These are phyloP conservation scores for Immersiporthe knoxdaviesiana DNA, from an alignment of 2,329 filamentous ascomycete genomes.

Conservation along the genomic window DNA sequence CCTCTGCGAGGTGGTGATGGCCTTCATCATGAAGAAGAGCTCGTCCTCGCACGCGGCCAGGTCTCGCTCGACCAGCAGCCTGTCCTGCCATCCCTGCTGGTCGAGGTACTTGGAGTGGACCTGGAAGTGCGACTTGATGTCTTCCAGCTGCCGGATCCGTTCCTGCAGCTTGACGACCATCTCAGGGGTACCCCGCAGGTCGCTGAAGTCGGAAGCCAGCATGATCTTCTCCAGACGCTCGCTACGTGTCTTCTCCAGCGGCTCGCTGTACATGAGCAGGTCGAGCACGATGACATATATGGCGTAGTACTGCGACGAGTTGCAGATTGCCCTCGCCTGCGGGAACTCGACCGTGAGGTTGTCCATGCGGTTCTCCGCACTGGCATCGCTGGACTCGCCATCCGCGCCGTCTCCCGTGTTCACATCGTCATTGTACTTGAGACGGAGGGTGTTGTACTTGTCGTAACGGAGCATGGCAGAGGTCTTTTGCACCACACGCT, in stretches of 20 bases:
- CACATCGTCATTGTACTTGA: slow-evolving; percentile 97
- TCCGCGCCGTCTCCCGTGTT: slow-evolving; percentile 62
- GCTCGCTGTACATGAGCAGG: slow-evolving; percentile 93
- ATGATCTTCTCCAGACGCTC: slow-evolving; percentile 98
- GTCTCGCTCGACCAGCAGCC: slow-evolving; percentile 86
- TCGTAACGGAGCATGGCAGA: slow-evolving; percentile 94
- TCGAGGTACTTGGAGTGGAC: slow-evolving; percentile 87
- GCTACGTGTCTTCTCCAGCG: slow-evolving; percentile 93
- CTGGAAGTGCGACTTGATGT: slow-evolving; percentile 96
- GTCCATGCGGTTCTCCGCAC: slow-evolving; percentile 81
- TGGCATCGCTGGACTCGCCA: slow-evolving; percentile 52
- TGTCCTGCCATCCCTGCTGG: slow-evolving; percentile 87
- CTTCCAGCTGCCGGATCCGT: slow-evolving; percentile 88
- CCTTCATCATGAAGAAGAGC: slow-evolving; percentile 99
- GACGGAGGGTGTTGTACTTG: slow-evolving; percentile 94
- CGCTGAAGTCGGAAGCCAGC: slow-evolving; percentile 97
- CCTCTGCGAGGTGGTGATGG: slow-evolving; percentile 93
- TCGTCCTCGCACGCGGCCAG: slow-evolving; percentile 91
- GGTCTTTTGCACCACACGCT: slow-evolving; percentile 93
- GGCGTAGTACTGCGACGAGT: slow-evolving; percentile 95
- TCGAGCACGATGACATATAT: slow-evolving; percentile 98
- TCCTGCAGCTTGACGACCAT: slow-evolving; percentile 92
- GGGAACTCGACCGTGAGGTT: slow-evolving; percentile 97
- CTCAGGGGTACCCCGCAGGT: slow-evolving; percentile 88
- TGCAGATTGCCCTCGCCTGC: slow-evolving; percentile 90